Conservation (phyloP, 371 early-diverging fungal species). For the Fennellomyces sp. region DNA sequence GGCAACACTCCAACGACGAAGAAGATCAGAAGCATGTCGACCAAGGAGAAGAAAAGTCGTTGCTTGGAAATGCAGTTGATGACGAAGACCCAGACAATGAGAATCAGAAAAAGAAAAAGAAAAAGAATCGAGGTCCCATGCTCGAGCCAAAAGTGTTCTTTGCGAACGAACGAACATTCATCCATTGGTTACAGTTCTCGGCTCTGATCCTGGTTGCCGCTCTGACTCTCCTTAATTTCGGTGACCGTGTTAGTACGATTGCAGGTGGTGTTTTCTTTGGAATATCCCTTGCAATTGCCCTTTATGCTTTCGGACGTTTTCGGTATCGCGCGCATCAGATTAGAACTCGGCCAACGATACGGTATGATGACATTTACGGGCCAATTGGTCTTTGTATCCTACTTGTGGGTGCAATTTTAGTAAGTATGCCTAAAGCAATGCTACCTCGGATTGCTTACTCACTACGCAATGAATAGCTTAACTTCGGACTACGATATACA, state of each 20-base stretch:
- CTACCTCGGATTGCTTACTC: background rate
- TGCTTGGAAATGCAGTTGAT: background rate
- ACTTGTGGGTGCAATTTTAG: slow-evolving; percentile 32
- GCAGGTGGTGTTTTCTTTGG: slow-evolving; percentile 38
- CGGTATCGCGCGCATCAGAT: slow-evolving; percentile 41
- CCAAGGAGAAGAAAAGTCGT: background rate
- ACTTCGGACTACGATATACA: slow-evolving; percentile 14
- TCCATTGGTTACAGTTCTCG: slow-evolving; percentile 82
- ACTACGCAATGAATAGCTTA: slow-evolving; percentile 9
- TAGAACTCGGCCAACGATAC: slow-evolving; percentile 22
- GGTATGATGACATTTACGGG: slow-evolving; percentile 44
- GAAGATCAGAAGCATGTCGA: background rate
- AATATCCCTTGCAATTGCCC: slow-evolving; percentile 26
- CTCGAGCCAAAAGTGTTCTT: slow-evolving; percentile 71
- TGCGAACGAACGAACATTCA: slow-evolving; percentile 92
- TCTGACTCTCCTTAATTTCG: slow-evolving; percentile 77
- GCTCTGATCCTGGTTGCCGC: slow-evolving; percentile 70
- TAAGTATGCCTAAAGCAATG: slow-evolving; percentile 17
- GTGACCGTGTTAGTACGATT: slow-evolving; percentile 41
- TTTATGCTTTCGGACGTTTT: slow-evolving; percentile 36
- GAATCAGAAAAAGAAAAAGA: slow-evolving; percentile 27
- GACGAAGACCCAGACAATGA: slow-evolving; percentile 8
- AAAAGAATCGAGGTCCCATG: slow-evolving; percentile 15
- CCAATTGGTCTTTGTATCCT: slow-evolving; percentile 36
- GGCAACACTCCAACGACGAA: background rate